These are phyloP conservation scores for Comarum palustre DNA, from an alignment of 306 rosid genomes.

Conservation along the genomic window DNA sequence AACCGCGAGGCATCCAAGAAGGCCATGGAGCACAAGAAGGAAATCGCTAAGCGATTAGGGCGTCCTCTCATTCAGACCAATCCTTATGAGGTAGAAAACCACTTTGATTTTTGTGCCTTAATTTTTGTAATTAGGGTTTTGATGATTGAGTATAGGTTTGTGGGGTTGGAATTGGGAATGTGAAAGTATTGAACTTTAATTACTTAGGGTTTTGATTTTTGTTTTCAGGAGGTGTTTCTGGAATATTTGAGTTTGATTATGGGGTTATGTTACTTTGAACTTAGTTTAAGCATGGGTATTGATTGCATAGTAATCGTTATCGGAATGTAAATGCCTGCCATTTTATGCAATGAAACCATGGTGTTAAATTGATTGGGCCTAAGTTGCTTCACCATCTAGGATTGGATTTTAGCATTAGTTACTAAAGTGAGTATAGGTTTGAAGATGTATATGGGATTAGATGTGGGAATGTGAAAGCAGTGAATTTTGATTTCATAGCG, in stretches of 20 bases:
- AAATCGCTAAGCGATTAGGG: slow-evolving; percentile 85
- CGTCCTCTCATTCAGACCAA: slow-evolving; percentile 93
- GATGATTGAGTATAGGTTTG: not conserved
- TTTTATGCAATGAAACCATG: not conserved
- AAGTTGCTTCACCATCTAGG: not conserved
- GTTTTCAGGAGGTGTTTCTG: not conserved
- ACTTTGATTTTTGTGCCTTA: not conserved
- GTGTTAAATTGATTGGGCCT: not conserved
- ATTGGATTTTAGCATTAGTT: not conserved
- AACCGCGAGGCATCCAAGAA: slow-evolving; percentile 86
- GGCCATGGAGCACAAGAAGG: slow-evolving; percentile 84
- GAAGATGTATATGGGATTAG: too few relatives aligned
- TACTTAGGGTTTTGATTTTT: not conserved
- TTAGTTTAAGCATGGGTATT: not conserved
- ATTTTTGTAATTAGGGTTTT: not conserved
- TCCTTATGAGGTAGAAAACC: slow-evolving; percentile 62
- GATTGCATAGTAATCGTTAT: not conserved
- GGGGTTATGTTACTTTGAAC: not conserved
- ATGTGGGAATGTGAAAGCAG: not conserved
- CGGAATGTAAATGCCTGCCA: not conserved
- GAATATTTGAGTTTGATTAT: not conserved
- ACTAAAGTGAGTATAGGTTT: too few relatives aligned
- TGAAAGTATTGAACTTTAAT: not conserved
- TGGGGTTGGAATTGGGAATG: not conserved
- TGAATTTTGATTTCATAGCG: not conserved